phyloP scores from a whole-genome alignment of 208 protist genomes.

The Trypanosoma platydactyli region DNA sequence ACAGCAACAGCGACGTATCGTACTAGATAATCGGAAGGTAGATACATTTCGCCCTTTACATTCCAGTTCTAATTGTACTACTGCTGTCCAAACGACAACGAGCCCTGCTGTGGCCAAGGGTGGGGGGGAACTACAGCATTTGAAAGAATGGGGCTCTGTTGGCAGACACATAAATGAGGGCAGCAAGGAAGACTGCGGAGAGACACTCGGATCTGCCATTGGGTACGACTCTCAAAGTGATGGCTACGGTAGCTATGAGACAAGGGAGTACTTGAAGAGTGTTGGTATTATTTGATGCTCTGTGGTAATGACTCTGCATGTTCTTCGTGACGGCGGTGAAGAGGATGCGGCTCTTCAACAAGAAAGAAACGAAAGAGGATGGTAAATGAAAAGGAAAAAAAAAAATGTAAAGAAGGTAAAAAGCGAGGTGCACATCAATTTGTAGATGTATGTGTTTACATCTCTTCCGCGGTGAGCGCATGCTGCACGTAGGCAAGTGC shows the following conservation, averaged over 20 bases:
- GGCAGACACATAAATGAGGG: slow-evolving; percentile 7
- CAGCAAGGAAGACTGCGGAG: slow-evolving; percentile 8
- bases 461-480: no score
- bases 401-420: not conserved
- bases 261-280: slow-evolving; percentile 77
- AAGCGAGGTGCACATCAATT: not conserved
- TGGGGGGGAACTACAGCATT: slow-evolving; percentile 8
- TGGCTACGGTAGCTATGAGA: slow-evolving; percentile 88
- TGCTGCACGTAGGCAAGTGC: no score
- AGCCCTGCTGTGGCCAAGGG: slow-evolving; percentile 6
- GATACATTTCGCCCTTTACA: not conserved
- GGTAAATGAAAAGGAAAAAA: not conserved
- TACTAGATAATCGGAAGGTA: slow-evolving; percentile 18
- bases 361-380: not conserved
- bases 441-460: not conserved
- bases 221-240: slow-evolving; percentile 84
- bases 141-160: slow-evolving; percentile 23
- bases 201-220: slow-evolving; percentile 5
- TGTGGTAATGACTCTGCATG: not conserved
- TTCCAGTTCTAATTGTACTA: not conserved
- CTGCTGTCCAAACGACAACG: not conserved
- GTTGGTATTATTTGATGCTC: slow-evolving; percentile 54
- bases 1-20: slow-evolving; percentile 17
- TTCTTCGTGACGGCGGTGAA: not conserved
- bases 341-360: not conserved